phyloP scores from a whole-genome alignment of 2,329 filamentous ascomycete genomes.

The Lachnum nothofagi region DNA sequence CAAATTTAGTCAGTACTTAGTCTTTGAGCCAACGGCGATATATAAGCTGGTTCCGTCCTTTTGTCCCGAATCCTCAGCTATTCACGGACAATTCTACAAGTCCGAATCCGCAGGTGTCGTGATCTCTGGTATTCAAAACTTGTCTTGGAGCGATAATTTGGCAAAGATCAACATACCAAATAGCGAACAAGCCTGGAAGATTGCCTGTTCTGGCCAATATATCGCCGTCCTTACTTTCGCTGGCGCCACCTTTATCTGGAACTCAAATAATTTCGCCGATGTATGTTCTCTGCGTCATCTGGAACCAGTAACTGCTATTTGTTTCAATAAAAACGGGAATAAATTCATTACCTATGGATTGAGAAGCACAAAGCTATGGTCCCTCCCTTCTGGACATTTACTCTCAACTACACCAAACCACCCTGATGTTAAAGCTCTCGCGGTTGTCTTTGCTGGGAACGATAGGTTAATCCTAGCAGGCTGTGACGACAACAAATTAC shows the following conservation, averaged over 20 bases:
- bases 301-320: conserved; percentile 12
- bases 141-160: conserved; percentile 13
- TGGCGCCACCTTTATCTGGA: conserved; percentile 9
- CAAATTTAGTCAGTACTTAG: conserved; percentile 33
- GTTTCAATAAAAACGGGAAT: conserved; percentile 5
- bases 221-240: conserved; percentile 6
- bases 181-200: neutral
- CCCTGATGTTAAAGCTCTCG: conserved; percentile 1
- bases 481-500: neutral
- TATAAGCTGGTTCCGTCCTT: conserved; percentile 38
- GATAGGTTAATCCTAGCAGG: neutral
- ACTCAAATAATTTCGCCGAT: conserved; percentile 10
- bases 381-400: conserved; percentile 3
- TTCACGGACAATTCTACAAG: conserved; percentile 33
- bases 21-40: conserved; percentile 31
- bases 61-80: conserved; percentile 35
- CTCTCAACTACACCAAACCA: conserved; percentile 1
- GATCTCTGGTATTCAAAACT: conserved; percentile 6
- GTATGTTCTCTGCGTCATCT: conserved; percentile 3
- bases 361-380: conserved; percentile 17
- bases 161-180: conserved; percentile 5
- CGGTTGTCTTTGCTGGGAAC: conserved; percentile 3
- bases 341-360: conserved; percentile 9
- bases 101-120: neutral
- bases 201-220: conserved; percentile 1